A percentile compares a stretch with the other conserved stretches of the same genome.
These are phyloP conservation scores for Ophiocordyceps robertsii DNA, from an alignment of 2,329 filamentous ascomycete genomes.

Conservation along the genomic window DNA sequence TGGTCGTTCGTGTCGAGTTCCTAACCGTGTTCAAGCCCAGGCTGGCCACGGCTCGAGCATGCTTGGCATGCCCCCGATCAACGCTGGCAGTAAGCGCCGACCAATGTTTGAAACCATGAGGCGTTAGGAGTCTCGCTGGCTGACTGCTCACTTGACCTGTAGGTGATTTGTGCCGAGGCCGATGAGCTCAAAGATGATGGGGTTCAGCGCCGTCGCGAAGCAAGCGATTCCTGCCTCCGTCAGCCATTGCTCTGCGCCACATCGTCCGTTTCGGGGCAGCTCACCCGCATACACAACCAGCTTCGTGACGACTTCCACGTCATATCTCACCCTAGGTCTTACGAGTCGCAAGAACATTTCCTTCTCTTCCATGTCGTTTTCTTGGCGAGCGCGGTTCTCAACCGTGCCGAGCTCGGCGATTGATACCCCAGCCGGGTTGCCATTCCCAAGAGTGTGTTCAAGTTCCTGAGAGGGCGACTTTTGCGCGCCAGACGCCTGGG, in stretches of 20 bases:
- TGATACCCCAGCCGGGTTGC: constrained; percentile 28
- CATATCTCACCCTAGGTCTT: constrained; percentile 81
- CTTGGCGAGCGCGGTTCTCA: constrained; percentile 22
- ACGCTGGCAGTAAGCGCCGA: too few species aligned
- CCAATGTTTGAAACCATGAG: too few species aligned
- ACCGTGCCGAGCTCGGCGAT: constrained; percentile 17
- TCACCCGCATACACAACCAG: constrained; percentile 84
- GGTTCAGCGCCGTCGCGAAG: constrained; percentile 65
- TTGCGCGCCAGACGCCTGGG: constrained; percentile 30
- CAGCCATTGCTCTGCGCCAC: not conserved
- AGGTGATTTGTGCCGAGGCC: constrained; percentile 33
- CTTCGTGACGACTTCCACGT: constrained; percentile 98
- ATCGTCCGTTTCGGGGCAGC: constrained; percentile 11
- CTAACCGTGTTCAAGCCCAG: too few species aligned
- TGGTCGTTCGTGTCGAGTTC: too few species aligned
- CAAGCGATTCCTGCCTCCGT: constrained; percentile 56
- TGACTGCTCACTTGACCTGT: constrained; percentile 5
- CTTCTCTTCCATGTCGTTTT: constrained; percentile 47
- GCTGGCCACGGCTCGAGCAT: too few species aligned
- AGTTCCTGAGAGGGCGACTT: constrained; percentile 44
- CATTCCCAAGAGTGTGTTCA: constrained; percentile 62
- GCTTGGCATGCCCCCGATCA: too few species aligned
- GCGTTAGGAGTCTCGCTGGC: not conserved
- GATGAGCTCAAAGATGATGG: constrained; percentile 55
- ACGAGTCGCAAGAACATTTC: constrained; percentile 78